phyloP scores from a whole-genome alignment of 768 basidiomycete species.

The Panus rudis region DNA sequence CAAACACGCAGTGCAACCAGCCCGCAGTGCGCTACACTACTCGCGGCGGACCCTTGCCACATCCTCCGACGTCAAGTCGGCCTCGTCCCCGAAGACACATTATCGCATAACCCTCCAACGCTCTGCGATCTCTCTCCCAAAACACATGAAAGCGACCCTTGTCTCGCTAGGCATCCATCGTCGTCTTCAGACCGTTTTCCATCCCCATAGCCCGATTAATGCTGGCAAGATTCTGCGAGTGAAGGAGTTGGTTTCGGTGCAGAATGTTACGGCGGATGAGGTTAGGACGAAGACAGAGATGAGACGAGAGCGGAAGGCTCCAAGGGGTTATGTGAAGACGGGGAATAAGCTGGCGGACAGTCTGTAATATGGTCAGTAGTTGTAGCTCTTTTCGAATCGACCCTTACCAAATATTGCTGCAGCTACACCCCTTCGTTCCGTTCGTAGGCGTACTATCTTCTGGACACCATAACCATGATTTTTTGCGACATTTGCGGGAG shows the following conservation, averaged over 20 bases:
- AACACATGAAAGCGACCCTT: conserved; percentile 65
- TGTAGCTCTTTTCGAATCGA: no score
- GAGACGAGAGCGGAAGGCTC: conserved; percentile 56
- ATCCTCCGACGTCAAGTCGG: conserved; percentile 1
- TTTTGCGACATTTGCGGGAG: no score
- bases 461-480: no score
- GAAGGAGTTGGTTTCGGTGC: conserved; percentile 86
- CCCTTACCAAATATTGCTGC: no score
- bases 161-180: conserved; percentile 78
- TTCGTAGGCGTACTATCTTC: no score
- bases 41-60: conserved; percentile 1
- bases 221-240: conserved; percentile 84
- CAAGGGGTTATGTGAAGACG: conserved; percentile 59
- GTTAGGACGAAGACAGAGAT: conserved; percentile 70
- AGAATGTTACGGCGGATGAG: conserved; percentile 65
- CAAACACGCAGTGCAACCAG: conserved; percentile 6
- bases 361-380: no score
- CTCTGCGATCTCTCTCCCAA: conserved; percentile 78
- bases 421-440: no score
- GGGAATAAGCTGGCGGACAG: conserved; percentile 8
- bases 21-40: conserved; percentile 4
- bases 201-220: conserved; percentile 59
- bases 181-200: conserved; percentile 81
- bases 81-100: conserved; percentile 48
- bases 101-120: conserved; percentile 86